These are phyloP conservation scores for Serendipita sp. DNA, from an alignment of 768 basidiomycete genomes.

Conservation along the genomic window DNA sequence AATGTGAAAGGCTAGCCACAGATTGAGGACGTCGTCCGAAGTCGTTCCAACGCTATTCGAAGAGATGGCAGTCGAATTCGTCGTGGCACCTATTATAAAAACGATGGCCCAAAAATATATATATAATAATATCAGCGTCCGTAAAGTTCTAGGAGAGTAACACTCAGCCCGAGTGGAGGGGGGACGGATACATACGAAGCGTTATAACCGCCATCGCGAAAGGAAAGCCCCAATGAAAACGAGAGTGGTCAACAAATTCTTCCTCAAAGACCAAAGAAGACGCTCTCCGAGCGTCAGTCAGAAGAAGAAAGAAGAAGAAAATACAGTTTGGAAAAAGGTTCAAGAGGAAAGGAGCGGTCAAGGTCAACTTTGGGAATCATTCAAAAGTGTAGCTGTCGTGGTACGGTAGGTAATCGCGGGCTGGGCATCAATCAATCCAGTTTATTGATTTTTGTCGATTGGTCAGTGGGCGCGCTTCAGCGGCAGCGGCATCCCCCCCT, in stretches of 20 bases:
- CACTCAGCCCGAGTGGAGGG: too few species aligned
- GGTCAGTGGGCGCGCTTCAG: too few species aligned
- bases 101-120: too few species aligned
- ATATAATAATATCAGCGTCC: too few species aligned
- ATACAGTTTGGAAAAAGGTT: not conserved
- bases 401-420: too few species aligned
- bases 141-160: too few species aligned
- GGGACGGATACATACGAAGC: not conserved
- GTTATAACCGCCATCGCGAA: not conserved
- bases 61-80: not conserved
- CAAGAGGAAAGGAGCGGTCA: not conserved
- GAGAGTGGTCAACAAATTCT: too few species aligned
- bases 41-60: not conserved
- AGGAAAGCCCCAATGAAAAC: too few species aligned
- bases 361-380: not conserved
- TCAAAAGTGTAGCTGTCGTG: too few species aligned
- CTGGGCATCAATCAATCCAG: too few species aligned
- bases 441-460: too few species aligned
- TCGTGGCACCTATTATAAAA: not conserved
- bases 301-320: not conserved
- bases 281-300: not conserved
- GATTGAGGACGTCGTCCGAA: not conserved
- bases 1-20: conserved; percentile 32
- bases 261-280: not conserved
- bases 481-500: too few species aligned